These are phyloP conservation scores for Xylaria sp. DNA, from an alignment of 2,329 filamentous ascomycete genomes.

Conservation along the genomic window DNA sequence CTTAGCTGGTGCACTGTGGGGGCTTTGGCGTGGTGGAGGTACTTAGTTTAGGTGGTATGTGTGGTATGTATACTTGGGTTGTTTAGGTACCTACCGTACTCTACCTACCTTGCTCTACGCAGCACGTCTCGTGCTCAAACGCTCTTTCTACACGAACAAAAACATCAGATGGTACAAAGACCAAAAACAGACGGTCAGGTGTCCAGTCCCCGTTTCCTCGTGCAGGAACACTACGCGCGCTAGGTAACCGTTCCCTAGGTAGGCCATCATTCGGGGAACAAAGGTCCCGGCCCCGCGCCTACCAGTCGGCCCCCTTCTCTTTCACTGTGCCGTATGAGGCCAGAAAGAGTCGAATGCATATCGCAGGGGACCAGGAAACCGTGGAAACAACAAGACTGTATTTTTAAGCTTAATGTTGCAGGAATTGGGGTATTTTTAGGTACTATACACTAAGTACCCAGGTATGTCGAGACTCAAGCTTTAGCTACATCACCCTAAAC, in stretches of 20 bases:
- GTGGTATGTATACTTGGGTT: conserved; percentile 5
- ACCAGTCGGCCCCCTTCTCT: conserved; percentile 9
- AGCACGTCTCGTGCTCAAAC: conserved; percentile 15
- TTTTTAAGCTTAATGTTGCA: conserved; percentile 21
- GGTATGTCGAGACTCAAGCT: background rate
- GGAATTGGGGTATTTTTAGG: too few relatives aligned
- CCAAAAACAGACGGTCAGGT: conserved; percentile 27
- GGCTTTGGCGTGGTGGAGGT: background rate
- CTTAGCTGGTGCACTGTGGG: conserved; percentile 30
- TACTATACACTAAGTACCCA: background rate
- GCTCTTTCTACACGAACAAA: conserved; percentile 7
- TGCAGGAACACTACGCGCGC: too few relatives aligned
- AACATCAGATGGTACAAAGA: conserved; percentile 1
- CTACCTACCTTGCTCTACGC: background rate
- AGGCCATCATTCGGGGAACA: conserved; percentile 27
- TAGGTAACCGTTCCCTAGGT: background rate
- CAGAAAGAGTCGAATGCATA: conserved; percentile 19
- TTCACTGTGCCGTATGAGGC: conserved; percentile 21
- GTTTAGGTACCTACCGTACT: background rate
- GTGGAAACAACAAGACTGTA: conserved; percentile 23
- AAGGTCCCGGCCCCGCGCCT: conserved; percentile 22
- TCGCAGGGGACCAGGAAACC: conserved; percentile 19
- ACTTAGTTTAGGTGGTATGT: conserved; percentile 14
- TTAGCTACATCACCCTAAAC: background rate
- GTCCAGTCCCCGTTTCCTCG: background rate